Conservation (phyloP, 2,329 filamentous ascomycete species). For the Venturia nashicola region DNA sequence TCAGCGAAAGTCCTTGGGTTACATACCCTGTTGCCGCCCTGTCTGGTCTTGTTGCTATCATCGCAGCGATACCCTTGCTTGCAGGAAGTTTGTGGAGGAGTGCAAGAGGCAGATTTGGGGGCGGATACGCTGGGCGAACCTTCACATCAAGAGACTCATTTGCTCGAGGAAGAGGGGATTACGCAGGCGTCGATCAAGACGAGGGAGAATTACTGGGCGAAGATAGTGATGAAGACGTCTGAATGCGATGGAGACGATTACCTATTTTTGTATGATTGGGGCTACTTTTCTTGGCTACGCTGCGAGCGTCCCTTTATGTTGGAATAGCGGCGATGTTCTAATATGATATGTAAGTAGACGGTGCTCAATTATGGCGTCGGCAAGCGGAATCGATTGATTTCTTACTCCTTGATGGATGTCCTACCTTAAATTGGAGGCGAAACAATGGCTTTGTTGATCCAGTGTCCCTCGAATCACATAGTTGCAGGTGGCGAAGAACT, state of each 20-base stretch:
- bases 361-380: background rate
- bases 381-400: background rate
- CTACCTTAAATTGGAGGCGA: background rate
- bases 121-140: constrained; percentile 43
- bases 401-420: background rate
- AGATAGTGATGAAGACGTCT: constrained; percentile 77
- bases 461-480: no score
- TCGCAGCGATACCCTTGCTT: constrained; percentile 52
- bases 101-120: constrained; percentile 35
- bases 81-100: constrained; percentile 61
- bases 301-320: background rate
- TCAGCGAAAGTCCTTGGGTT: constrained; percentile 56
- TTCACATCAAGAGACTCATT: constrained; percentile 89
- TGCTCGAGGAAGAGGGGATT: constrained; percentile 75
- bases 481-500: no score
- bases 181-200: constrained; percentile 78
- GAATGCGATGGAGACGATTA: background rate
- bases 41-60: constrained; percentile 42
- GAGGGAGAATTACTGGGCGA: constrained; percentile 91
- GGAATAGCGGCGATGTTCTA: background rate
- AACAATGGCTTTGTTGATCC: no score
- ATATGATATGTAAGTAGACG: background rate
- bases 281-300: background rate
- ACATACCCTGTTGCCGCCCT: constrained; percentile 53
- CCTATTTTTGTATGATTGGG: background rate